Evolutionary conservation across 2,329 filamentous ascomycete genomes (phyloP).

Genomic region (Monosporascus sp.): DNA sequence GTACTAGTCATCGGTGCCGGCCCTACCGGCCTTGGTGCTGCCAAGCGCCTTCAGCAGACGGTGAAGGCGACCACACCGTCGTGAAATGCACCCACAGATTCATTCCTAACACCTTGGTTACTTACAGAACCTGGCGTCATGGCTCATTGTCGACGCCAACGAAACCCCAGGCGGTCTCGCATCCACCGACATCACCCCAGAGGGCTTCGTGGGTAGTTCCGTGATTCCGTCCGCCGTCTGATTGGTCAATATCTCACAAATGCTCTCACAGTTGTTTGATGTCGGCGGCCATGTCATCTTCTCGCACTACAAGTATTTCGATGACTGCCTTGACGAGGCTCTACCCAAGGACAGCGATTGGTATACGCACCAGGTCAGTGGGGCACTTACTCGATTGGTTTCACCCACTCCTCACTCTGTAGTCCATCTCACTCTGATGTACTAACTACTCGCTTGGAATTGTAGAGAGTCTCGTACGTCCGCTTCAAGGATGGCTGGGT

Average conservation of each 20-base stretch:
- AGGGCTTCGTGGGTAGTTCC: constrained; percentile 80
- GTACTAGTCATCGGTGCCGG: constrained; percentile 97
- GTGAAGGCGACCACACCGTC: constrained; percentile 49
- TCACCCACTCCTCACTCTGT: no score
- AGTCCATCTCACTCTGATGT: no score
- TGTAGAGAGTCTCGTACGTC: constrained; percentile 80
- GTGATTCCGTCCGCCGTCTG: neutral
- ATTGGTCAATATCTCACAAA: constrained; percentile 12
- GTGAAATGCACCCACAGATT: constrained; percentile 14
- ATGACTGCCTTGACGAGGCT: constrained; percentile 96
- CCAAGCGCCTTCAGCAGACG: constrained; percentile 95
- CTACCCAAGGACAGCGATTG: constrained; percentile 91
- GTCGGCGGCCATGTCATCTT: constrained; percentile 98
- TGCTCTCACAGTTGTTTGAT: constrained; percentile 74
- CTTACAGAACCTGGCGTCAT: constrained; percentile 77
- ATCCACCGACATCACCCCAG: constrained; percentile 88
- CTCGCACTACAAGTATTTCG: constrained; percentile 99
- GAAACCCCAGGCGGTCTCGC: constrained; percentile 92
- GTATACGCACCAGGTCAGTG: constrained; percentile 78
- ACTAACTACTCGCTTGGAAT: no score
- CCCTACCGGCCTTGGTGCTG: constrained; percentile 93
- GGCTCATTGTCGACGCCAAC: constrained; percentile 91
- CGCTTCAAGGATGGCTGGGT: constrained; percentile 96
- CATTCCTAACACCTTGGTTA: constrained; percentile 4
- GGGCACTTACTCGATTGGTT: no score